Evolutionary conservation across 495 filamentous ascomycete genomes (phyloP), one percentile per base, ranked within the genome.

Genomic region (Chaetomium fimeti): DNA sequence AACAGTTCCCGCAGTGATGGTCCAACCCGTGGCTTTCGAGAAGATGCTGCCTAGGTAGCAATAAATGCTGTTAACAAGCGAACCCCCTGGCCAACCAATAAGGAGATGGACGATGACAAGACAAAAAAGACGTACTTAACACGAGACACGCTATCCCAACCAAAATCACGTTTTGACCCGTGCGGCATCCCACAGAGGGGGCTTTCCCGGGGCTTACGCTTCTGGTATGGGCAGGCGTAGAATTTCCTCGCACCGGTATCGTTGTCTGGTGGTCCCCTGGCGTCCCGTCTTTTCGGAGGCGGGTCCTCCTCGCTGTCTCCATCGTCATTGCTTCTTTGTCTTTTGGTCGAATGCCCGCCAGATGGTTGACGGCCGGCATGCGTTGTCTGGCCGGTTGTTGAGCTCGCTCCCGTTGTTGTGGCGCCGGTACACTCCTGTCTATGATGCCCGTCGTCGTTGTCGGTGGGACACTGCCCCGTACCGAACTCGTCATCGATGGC

Each of bases 11-110:
- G 49, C 49, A 53, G 25, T 53, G 49, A 29, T 53, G 49, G 49
- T 53, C 49, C 15, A 28, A 4, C 25, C 49, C 49, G 22, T 53
- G 49, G 49, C 49, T 53, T 28, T 53, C 49, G 16, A 53, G 49
- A 2, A 53, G 49, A 29, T 53, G 49, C 16, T 53, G 49, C 11
- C 49, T 53, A 13, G 28, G 32, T 5, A 6, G 6, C 20, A 52
- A 24, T 27, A 5, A 27, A 27, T 27, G 48, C n/a, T 27, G 48
- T 52, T 20, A 52, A 13, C 48, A 11, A 27, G 48, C 22, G n/a
- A 47, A 47, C 48, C n/a, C 47, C n/a, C 20, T 22, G 20, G 47
- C 47, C 4, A 49, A 49, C 9, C 16, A 24, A 27, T 20, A 52
- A 47, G 43, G 8, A 45, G 43, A 8, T 12, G 16, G 43, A n/a